Evolutionary conservation across 2,329 filamentous ascomycete species (phyloP).

Genomic region (Penicillium paneum): DNA sequence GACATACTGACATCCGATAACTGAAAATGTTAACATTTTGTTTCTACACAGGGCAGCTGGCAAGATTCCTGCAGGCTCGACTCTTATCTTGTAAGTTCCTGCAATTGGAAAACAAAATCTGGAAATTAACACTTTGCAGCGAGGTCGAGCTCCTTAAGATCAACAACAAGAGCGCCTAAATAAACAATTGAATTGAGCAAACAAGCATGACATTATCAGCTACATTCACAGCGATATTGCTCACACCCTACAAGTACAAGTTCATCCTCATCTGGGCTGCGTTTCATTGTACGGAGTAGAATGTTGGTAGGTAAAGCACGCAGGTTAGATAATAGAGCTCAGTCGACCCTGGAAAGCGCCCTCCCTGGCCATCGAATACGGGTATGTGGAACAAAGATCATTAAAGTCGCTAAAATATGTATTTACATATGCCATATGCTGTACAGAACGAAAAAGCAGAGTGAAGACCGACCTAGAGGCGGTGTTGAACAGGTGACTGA

Average conservation of each 20-base stretch:
- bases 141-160: slow-evolving; percentile 68
- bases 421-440: neutral
- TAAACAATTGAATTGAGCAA: neutral
- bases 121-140: slow-evolving; percentile 39
- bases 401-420: neutral
- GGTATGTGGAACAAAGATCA: neutral
- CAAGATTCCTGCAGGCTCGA: slow-evolving; percentile 66
- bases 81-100: slow-evolving; percentile 72
- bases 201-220: neutral
- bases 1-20: neutral
- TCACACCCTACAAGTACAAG: neutral
- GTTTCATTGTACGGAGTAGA: neutral
- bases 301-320: neutral
- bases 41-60: slow-evolving; percentile 12
- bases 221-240: neutral
- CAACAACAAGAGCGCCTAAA: slow-evolving; percentile 49
- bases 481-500: slow-evolving; percentile 20
- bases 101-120: neutral
- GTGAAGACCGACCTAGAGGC: slow-evolving; percentile 8
- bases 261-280: neutral
- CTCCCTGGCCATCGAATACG: neutral
- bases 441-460: neutral
- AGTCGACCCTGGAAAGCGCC: neutral
- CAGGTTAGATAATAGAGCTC: neutral
- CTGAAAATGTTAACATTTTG: slow-evolving; percentile 4